Conservation (phyloP, 495 filamentous ascomycete species). For the Corynascus novoguineensis region DNA sequence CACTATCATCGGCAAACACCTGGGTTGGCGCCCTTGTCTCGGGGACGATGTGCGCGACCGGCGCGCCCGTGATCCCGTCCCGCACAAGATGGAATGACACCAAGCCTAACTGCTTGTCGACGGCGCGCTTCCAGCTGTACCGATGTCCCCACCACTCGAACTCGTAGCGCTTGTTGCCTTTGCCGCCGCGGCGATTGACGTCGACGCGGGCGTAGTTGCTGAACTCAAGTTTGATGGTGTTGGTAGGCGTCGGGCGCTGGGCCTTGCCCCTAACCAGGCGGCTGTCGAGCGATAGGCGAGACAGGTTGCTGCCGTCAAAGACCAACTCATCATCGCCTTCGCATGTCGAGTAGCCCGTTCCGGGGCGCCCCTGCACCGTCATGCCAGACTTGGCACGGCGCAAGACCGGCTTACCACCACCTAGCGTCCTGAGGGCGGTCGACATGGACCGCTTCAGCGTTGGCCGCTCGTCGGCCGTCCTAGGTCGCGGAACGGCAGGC, state of each 20-base stretch:
- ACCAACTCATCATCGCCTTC: constrained; percentile 47
- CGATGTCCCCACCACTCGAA: constrained; percentile 86
- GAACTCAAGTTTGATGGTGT: constrained; percentile 84
- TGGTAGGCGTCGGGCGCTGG: constrained; percentile 50
- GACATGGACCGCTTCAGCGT: constrained; percentile 67
- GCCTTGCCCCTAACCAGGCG: constrained; percentile 23
- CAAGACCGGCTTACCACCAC: constrained; percentile 51
- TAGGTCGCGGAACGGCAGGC: constrained; percentile 32
- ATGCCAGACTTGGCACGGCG: constrained; percentile 41
- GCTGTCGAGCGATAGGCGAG: constrained; percentile 31
- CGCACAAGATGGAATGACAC: constrained; percentile 75
- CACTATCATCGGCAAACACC: constrained; percentile 63
- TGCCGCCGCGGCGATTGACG: constrained; percentile 64
- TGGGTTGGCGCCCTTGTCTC: constrained; percentile 65
- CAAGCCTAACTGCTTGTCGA: constrained; percentile 53
- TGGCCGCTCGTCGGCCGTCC: constrained; percentile 24
- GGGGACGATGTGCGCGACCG: constrained; percentile 82
- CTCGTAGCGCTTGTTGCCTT: constrained; percentile 71
- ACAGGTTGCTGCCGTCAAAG: constrained; percentile 31
- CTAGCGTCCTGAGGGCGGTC: constrained; percentile 63
- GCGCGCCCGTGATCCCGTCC: constrained; percentile 51
- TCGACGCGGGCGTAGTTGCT: constrained; percentile 96
- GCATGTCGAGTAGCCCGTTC: constrained; percentile 38
- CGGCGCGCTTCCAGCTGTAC: constrained; percentile 78
- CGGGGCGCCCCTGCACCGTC: constrained; percentile 37